Base-by-base conservation (phyloP, 371 early-diverging fungal species). In the Circinella umbellata region DNA sequence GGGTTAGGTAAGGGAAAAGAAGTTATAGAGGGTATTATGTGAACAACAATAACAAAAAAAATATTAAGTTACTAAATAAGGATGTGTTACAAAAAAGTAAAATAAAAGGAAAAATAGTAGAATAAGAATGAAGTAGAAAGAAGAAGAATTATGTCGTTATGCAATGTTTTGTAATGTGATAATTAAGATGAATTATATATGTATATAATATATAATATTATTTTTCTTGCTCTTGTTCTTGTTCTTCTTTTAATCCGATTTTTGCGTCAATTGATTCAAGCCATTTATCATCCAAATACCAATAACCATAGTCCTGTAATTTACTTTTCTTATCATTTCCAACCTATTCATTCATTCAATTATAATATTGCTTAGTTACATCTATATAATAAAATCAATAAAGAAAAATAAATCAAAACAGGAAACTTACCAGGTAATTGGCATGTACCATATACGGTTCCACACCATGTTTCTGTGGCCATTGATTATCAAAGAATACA, bases 311-410 rank as follows among this genome's bases (percentile, higher is more conserved):
- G 49, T 73, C 64, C 60, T 70, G 61, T 5, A 78, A 66, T 42
- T 65, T 53, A 6, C 71, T 27, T 62, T 82, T 80, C 72, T 86
- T 87, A 17, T 80, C 83, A 49, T 87, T 86, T 39, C 82, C 85
- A 72, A 76, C 63, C 77, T 76, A n/a, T 42, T 42, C 42, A 42
- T 42, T 42, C 42, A 42, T 42, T 11, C 11, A 42, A 42, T 9
- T 42, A 6, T 27, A 27, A 1, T 27, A 27, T 27, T 27, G 27
- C 27, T 27, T 27, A 27, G 27, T 27, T 27, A 27, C 27, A 27
- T 27, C 27, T 1, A 27, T 27, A 27, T 2, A 27, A 27, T 15
- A 47, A 15, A 15, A 11, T 1, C 47, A 47, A 47, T 47, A 13
- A 14, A 51, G 51, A 51, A 14, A n/a, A 51, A 51, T 17, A 47